These are phyloP conservation scores for Trypanosoma rangeli DNA, from an alignment of 208 protist species.

Conservation along the genomic window DNA sequence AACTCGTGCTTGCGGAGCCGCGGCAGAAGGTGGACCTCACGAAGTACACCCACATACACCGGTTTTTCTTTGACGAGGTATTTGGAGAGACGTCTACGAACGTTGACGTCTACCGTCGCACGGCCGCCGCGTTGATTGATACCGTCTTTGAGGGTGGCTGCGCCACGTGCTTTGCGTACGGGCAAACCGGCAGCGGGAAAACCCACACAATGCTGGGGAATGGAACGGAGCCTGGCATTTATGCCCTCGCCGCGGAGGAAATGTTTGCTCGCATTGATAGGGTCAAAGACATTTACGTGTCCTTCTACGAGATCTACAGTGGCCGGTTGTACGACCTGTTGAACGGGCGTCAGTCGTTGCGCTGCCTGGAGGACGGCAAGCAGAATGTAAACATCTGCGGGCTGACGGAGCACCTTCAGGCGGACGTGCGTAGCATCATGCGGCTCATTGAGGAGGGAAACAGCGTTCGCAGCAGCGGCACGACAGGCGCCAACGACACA, in stretches of 20 bases:
- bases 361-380: conserved; percentile 90
- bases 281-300: conserved; percentile 59
- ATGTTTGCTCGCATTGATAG: conserved; percentile 68
- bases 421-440: conserved; percentile 66
- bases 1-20: conserved; percentile 35
- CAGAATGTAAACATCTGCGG: conserved; percentile 91
- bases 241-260: conserved; percentile 78
- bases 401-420: conserved; percentile 75
- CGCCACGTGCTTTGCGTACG: conserved; percentile 39
- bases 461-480: conserved; percentile 80
- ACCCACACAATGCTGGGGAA: conserved; percentile 37
- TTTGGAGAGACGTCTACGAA: conserved; percentile 77
- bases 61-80: conserved; percentile 89
- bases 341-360: conserved; percentile 72
- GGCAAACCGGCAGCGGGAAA: conserved; percentile 33
- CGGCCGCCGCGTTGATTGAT: conserved; percentile 36
- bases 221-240: conserved; percentile 60
- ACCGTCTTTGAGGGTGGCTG: conserved; percentile 35
- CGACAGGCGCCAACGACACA: conserved; percentile 87
- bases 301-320: conserved; percentile 94
- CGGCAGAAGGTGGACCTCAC: conserved; percentile 81
- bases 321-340: conserved; percentile 94
- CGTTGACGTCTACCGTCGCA: conserved; percentile 55
- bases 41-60: conserved; percentile 85
- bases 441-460: conserved; percentile 76